Evolutionary conservation across 2,329 filamentous ascomycete species (phyloP), one percentile per base, ranked within the genome.

Genomic region (Trichoderma koningiopsis): DNA sequence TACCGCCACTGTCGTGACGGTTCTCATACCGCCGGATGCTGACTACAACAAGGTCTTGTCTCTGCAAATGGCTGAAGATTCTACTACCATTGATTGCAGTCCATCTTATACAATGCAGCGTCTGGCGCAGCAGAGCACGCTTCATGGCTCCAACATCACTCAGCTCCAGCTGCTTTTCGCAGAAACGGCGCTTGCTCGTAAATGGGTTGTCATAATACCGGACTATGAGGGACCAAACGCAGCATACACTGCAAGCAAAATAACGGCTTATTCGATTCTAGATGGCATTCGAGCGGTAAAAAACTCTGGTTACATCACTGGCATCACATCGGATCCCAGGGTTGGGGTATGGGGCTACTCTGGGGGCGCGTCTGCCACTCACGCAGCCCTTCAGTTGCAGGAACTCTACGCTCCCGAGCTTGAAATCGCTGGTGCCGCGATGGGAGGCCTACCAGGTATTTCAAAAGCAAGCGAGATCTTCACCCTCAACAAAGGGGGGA

Each of bases 181-280:
- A 3, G 70, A 75, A n/a, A 62, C 68, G 1, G 72, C 71, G 2
- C 80, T 87, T 2, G 76, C 75, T 5, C 68, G 78, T 72, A 83
- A 84, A 7, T 86, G 83, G 83, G 76, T 82, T n/a, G 82, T 87
- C n/a, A 82, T 79, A 19, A 73, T 83, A 77, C 83, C 85, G 0
- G 85, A 87, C 71, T 82, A 79, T 63, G 79, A 84, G 63, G 83
- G 83, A 0, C 81, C 81, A 3, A 73, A 76, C 11, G 83, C 81
- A 1, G 78, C 81, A 0, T 86, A 82, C 71, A 74, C 79, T 1
- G 80, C 80, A 3, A 81, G 81, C 43, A 74, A 77, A 8, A 74
- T 80, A n/a, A 79, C 79, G 1, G 83, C 81, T 0, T 76, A 85
- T 40, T 79, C 81, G 1, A 80, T 80, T 19, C 76, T 85, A 11